phyloP scores from a whole-genome alignment of 768 basidiomycete genomes.

The Lentinula guzmanii region DNA sequence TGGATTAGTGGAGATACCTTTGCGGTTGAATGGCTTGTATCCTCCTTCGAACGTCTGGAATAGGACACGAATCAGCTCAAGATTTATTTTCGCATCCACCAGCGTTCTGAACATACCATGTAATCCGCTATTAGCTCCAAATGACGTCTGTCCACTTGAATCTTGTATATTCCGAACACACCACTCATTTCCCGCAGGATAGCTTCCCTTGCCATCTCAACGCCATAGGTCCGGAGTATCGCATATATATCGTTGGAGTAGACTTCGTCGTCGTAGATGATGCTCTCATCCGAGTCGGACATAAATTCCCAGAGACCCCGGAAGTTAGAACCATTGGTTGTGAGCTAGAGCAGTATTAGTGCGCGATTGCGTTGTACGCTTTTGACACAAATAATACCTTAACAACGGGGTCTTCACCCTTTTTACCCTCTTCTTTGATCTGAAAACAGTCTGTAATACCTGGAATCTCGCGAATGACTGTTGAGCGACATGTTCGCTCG shows the following conservation, averaged over 20 bases:
- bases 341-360: constrained; percentile 38
- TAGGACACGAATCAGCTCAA: neutral
- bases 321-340: constrained; percentile 93
- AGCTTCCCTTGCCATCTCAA: constrained; percentile 90
- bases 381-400: constrained; percentile 27
- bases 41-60: constrained; percentile 92
- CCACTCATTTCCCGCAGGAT: constrained; percentile 88
- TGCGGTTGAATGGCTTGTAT: constrained; percentile 97
- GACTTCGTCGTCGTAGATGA: constrained; percentile 73
- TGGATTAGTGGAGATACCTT: constrained; percentile 86
- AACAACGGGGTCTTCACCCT: constrained; percentile 39
- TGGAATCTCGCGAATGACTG: constrained; percentile 85
- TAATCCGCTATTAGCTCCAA: constrained; percentile 97
- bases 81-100: neutral
- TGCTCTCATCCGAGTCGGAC: constrained; percentile 42
- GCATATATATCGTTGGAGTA: constrained; percentile 96
- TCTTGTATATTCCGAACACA: constrained; percentile 93
- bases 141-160: constrained; percentile 91
- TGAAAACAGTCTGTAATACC: constrained; percentile 87
- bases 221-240: constrained; percentile 87
- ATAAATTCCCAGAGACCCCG: constrained; percentile 81
- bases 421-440: constrained; percentile 52
- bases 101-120: constrained; percentile 64
- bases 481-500: constrained; percentile 78
- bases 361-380: neutral